Evolutionary conservation across 805 yeast species (phyloP).

Genomic region (Teunomyces lycoperdinae): DNA sequence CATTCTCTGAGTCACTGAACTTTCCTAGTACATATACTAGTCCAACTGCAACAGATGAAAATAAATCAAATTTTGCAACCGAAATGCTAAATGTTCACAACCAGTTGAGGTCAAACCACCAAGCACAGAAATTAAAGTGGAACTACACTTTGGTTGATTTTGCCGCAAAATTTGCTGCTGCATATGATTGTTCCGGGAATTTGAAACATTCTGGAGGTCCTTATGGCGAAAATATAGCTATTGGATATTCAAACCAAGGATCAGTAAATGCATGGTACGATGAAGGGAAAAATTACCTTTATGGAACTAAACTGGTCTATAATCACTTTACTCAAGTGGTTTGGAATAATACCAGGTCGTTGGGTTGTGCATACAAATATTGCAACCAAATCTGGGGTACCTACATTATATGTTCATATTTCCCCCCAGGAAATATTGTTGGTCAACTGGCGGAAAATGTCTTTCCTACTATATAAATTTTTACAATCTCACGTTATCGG

Average conservation of each 20-base stretch:
- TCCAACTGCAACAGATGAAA: not conserved
- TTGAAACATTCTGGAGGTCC: slow-evolving; percentile 34
- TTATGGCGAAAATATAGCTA: slow-evolving; percentile 40
- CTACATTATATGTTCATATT: slow-evolving; percentile 39
- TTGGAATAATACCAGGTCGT: slow-evolving; percentile 30
- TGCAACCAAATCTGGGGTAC: slow-evolving; percentile 33
- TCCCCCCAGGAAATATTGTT: slow-evolving; percentile 29
- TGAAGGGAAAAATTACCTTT: slow-evolving; percentile 31
- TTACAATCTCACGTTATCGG: slow-evolving; percentile 18
- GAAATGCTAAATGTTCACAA: slow-evolving; percentile 28
- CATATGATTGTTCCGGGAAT: slow-evolving; percentile 34
- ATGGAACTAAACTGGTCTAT: slow-evolving; percentile 23
- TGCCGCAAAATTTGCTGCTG: slow-evolving; percentile 30
- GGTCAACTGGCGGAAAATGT: slow-evolving; percentile 24
- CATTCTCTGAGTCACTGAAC: not conserved
- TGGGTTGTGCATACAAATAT: slow-evolving; percentile 35
- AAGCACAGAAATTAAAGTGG: slow-evolving; percentile 30
- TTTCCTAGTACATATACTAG: no score
- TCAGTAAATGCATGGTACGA: slow-evolving; percentile 41
- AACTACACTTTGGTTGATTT: slow-evolving; percentile 26
- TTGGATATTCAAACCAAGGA: slow-evolving; percentile 32
- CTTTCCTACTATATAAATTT: slow-evolving; percentile 14
- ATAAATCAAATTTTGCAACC: slow-evolving; percentile 13
- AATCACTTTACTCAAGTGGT: slow-evolving; percentile 40
- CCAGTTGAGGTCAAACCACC: slow-evolving; percentile 27